phyloP scores from a whole-genome alignment of 192 early-diverging fungal genomes.

The Haplosporangium gracile region DNA sequence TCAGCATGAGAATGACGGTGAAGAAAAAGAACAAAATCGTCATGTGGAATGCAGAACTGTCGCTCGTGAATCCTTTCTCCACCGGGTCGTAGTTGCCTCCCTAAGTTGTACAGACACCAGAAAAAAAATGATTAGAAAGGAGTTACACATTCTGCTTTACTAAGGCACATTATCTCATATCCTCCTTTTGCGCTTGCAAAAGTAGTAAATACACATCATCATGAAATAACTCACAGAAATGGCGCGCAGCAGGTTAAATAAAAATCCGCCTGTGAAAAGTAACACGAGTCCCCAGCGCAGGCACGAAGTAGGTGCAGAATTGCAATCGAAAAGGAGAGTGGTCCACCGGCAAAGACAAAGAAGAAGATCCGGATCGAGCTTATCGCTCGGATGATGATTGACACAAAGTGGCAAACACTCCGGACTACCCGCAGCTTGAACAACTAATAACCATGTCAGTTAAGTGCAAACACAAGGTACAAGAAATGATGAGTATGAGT shows the following conservation, averaged over 20 bases:
- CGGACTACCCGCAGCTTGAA: constrained; percentile 11
- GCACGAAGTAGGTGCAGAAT: neutral
- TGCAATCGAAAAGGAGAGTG: neutral
- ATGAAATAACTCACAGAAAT: constrained; percentile 20
- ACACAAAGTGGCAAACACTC: constrained; percentile 6
- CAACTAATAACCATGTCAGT: too few species aligned
- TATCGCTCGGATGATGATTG: constrained; percentile 5
- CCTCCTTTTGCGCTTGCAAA: too few species aligned
- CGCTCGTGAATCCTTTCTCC: neutral
- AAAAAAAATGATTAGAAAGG: too few species aligned
- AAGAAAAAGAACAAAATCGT: constrained; percentile 21
- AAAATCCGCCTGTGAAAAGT: neutral
- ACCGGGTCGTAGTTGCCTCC: constrained; percentile 22
- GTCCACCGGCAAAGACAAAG: neutral
- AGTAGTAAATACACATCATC: neutral
- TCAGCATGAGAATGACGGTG: constrained; percentile 29
- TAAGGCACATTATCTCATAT: too few species aligned
- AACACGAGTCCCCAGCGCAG: neutral
- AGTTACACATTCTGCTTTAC: too few species aligned
- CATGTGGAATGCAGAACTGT: neutral
- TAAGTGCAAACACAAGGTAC: too few species aligned
- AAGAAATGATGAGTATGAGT: too few species aligned
- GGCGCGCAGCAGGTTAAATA: neutral
- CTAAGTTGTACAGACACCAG: too few species aligned
- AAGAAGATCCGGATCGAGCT: constrained; percentile 9